phyloP scores from a whole-genome alignment of 345 rosid species.

The Arabis alpina region DNA sequence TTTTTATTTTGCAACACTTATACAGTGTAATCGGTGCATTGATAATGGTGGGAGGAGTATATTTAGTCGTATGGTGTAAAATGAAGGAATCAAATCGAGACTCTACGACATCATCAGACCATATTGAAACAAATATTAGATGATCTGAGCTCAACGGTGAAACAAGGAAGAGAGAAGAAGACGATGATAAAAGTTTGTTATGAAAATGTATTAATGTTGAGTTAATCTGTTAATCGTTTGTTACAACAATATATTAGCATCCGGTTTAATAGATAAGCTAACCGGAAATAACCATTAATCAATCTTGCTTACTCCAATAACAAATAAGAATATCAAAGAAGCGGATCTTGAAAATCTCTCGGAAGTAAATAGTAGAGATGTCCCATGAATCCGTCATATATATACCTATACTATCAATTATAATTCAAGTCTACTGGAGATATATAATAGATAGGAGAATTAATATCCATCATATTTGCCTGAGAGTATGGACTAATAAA shows the following conservation, averaged over 20 bases:
- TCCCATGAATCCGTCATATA: conserved; percentile 23
- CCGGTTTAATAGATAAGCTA: no score
- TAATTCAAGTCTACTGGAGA: not conserved
- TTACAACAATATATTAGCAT: no score
- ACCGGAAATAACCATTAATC: no score
- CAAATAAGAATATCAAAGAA: conserved; percentile 31
- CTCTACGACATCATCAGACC: not conserved
- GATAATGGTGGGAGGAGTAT: conserved; percentile 53
- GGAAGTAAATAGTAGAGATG: conserved; percentile 25
- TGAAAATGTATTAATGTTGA: no score
- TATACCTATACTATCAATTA: not conserved
- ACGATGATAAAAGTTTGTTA: no score
- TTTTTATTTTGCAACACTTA: not conserved
- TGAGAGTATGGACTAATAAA: conserved; percentile 1
- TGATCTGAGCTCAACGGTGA: no score
- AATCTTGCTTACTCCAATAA: no score
- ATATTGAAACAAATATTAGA: conserved; percentile 11
- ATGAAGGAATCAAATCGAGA: conserved; percentile 44
- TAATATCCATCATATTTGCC: not conserved
- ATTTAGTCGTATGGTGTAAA: conserved; percentile 63
- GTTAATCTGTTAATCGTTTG: no score
- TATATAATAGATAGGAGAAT: not conserved
- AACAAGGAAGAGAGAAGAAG: no score
- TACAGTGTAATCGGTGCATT: conserved; percentile 60
- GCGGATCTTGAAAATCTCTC: conserved; percentile 18